Conservation (phyloP, 768 basidiomycete species). For the Pleurotus ostreatus region DNA sequence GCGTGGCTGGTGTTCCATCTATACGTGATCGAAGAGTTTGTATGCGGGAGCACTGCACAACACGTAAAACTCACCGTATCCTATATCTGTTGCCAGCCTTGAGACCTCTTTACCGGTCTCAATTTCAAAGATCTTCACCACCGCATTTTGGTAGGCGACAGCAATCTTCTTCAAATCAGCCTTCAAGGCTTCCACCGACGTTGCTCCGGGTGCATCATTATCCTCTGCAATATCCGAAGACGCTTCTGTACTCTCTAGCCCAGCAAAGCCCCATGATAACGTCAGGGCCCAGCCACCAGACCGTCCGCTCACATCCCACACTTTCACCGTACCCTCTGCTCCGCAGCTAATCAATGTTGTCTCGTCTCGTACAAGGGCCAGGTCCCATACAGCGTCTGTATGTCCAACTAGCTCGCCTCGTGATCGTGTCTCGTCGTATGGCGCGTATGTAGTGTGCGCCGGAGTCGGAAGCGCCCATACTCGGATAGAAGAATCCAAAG, state of each 20-base stretch:
- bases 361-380: slow-evolving; percentile 81
- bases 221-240: slow-evolving; percentile 40
- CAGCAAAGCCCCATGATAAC: slow-evolving; percentile 79
- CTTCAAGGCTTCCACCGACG: slow-evolving; percentile 79
- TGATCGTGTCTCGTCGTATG: slow-evolving; percentile 77
- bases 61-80: slow-evolving; percentile 41
- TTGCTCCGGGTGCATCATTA: slow-evolving; percentile 63
- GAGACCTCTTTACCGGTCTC: slow-evolving; percentile 77
- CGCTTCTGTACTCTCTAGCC: slow-evolving; percentile 45
- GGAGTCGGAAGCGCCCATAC: slow-evolving; percentile 81
- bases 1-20: slow-evolving; percentile 75
- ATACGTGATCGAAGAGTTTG: slow-evolving; percentile 11
- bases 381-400: slow-evolving; percentile 95
- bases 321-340: slow-evolving; percentile 88
- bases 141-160: slow-evolving; percentile 85
- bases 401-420: slow-evolving; percentile 85
- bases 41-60: background rate
- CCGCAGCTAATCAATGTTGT: slow-evolving; percentile 84
- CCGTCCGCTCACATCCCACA: slow-evolving; percentile 83
- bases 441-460: slow-evolving; percentile 85
- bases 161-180: slow-evolving; percentile 82
- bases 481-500: slow-evolving; percentile 89
- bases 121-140: slow-evolving; percentile 90
- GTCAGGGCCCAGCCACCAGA: slow-evolving; percentile 62
- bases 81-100: slow-evolving; percentile 55